Evolutionary conservation across 163 green algal species (phyloP).

Genomic region (Trebouxiophyceae sp.): DNA sequence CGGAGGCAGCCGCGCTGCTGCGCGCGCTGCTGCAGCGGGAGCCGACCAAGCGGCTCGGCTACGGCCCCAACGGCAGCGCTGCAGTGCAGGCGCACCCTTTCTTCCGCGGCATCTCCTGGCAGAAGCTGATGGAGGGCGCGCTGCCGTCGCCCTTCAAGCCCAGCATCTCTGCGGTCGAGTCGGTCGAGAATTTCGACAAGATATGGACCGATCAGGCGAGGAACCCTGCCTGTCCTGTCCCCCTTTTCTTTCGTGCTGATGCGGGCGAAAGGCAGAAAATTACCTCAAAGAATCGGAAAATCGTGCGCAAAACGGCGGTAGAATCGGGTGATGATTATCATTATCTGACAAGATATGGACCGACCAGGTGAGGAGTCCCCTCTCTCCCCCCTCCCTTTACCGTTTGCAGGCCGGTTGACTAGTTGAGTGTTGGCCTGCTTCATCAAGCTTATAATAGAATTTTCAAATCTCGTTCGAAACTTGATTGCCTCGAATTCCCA

Average conservation of each 20-base stretch:
- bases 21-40: slow-evolving; percentile 74
- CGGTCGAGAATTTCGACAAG: slow-evolving; percentile 71
- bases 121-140: slow-evolving; percentile 60
- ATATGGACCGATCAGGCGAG: slow-evolving; percentile 27
- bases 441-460: too few species aligned
- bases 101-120: slow-evolving; percentile 85
- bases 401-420: too few species aligned
- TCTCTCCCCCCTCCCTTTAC: too few species aligned
- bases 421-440: too few species aligned
- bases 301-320: slow-evolving; percentile 3
- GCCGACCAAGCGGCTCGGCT: slow-evolving; percentile 65
- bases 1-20: slow-evolving; percentile 52
- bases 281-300: too few species aligned
- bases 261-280: too few species aligned
- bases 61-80: slow-evolving; percentile 46
- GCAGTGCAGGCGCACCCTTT: slow-evolving; percentile 77
- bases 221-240: neutral
- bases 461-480: too few species aligned
- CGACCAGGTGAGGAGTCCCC: slow-evolving; percentile 13
- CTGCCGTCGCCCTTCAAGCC: slow-evolving; percentile 45
- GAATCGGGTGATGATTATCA: slow-evolving; percentile 68
- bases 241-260: too few species aligned
- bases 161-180: slow-evolving; percentile 17
- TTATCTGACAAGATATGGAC: slow-evolving; percentile 49
- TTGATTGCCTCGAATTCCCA: too few species aligned